Evolutionary conservation across 305 asterid genomes (phyloP).

Genomic region (Solanum chacoense): DNA sequence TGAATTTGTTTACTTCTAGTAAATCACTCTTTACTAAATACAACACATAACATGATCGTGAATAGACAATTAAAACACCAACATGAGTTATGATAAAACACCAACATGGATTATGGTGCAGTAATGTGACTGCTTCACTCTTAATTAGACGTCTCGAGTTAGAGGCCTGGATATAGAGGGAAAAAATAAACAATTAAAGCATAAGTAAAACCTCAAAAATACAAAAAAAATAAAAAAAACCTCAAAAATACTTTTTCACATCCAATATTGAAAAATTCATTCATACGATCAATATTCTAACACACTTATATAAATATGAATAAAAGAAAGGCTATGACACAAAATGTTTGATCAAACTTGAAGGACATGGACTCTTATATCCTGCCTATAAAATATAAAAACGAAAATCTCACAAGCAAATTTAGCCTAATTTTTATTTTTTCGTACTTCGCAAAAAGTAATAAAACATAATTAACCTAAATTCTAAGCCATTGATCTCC

Average conservation of each 20-base stretch:
- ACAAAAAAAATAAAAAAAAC: too few relatives aligned
- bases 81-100: too few relatives aligned
- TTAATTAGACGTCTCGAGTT: fast-evolving
- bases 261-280: neutral
- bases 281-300: neutral
- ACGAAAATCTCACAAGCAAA: neutral
- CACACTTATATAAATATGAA: neutral
- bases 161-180: fast-evolving
- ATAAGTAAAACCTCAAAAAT: neutral
- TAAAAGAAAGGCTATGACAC: neutral
- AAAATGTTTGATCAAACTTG: neutral
- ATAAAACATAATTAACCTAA: neutral
- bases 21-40: neutral
- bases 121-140: neutral
- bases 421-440: neutral
- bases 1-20: neutral
- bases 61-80: neutral
- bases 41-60: neutral
- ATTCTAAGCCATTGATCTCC: constrained; percentile 55
- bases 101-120: too few relatives aligned
- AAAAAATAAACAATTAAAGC: neutral
- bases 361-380: neutral
- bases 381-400: neutral
- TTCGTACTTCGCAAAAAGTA: neutral
- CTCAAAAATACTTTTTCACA: neutral